These are phyloP conservation scores for Agaricus sinodeliciosus DNA, from an alignment of 768 basidiomycete species.

Conservation along the genomic window DNA sequence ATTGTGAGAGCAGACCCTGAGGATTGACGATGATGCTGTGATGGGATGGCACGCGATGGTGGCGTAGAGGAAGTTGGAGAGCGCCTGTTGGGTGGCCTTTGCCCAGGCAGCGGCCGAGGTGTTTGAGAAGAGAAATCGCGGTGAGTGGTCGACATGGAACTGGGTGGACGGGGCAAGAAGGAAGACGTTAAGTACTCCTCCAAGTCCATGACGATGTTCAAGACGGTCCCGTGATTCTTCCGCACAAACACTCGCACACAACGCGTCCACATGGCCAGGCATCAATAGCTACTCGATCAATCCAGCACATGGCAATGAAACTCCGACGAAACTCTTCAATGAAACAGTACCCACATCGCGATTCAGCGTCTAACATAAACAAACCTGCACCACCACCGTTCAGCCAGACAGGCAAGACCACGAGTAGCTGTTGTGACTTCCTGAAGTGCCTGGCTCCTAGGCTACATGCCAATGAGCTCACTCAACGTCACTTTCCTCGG, in stretches of 20 bases:
- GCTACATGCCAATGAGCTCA: not conserved
- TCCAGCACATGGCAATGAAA: not conserved
- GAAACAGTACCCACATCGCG: not conserved
- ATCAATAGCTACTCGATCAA: not conserved
- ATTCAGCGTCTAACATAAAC: no score
- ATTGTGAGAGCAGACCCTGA: slow-evolving; percentile 5
- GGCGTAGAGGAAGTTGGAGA: not conserved
- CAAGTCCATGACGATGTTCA: not conserved
- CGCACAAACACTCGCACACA: slow-evolving; percentile 6
- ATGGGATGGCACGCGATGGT: not conserved
- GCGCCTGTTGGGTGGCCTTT: not conserved
- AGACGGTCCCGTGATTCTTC: slow-evolving; percentile 7
- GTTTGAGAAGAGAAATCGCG: not conserved
- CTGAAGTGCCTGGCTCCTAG: not conserved
- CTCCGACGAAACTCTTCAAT: not conserved
- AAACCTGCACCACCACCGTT: no score
- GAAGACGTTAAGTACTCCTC: slow-evolving; percentile 6
- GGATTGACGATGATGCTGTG: slow-evolving; percentile 3
- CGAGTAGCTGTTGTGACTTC: no score
- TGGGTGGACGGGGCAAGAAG: not conserved
- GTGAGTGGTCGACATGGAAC: not conserved
- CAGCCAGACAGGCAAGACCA: no score
- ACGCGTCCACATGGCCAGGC: not conserved
- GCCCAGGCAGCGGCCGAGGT: not conserved
- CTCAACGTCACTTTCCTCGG: not conserved